Conservation (phyloP, 345 rosid genomes). For the Melaleuca quinquenervia region DNA sequence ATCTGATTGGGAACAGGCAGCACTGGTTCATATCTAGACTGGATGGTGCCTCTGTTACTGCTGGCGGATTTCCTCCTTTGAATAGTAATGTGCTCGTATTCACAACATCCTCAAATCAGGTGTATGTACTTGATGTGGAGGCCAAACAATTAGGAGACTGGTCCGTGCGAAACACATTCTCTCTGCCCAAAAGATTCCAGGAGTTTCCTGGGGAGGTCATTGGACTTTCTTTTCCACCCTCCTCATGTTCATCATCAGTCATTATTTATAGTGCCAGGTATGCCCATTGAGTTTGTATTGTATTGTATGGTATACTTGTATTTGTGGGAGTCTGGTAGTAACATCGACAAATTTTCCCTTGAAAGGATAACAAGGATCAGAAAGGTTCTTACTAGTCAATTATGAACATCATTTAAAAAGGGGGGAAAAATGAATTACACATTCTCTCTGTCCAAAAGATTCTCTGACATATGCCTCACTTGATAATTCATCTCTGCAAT, state of each 20-base stretch:
- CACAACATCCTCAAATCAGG: constrained; percentile 76
- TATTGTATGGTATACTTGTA: neutral
- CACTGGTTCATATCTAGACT: constrained; percentile 93
- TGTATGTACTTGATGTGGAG: constrained; percentile 83
- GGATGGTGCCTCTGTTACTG: constrained; percentile 85
- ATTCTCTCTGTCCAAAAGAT: neutral
- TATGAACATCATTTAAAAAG: neutral
- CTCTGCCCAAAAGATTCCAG: constrained; percentile 69
- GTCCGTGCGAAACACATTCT: constrained; percentile 53
- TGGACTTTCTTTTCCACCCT: constrained; percentile 71
- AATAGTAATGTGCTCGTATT: constrained; percentile 60
- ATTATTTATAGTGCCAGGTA: constrained; percentile 89
- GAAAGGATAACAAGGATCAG: neutral
- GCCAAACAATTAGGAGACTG: constrained; percentile 85
- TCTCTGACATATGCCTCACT: neutral
- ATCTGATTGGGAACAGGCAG: constrained; percentile 43
- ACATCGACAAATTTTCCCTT: neutral
- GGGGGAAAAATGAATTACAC: neutral
- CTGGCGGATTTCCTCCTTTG: constrained; percentile 82
- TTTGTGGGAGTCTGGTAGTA: neutral
- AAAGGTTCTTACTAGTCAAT: neutral
- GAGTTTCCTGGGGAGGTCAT: constrained; percentile 96
- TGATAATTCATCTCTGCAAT: neutral
- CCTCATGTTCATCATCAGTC: constrained; percentile 42
- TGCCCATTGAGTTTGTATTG: neutral